Base-by-base conservation (phyloP, 306 rosid genomes). In the Astragalus membranaceus region DNA sequence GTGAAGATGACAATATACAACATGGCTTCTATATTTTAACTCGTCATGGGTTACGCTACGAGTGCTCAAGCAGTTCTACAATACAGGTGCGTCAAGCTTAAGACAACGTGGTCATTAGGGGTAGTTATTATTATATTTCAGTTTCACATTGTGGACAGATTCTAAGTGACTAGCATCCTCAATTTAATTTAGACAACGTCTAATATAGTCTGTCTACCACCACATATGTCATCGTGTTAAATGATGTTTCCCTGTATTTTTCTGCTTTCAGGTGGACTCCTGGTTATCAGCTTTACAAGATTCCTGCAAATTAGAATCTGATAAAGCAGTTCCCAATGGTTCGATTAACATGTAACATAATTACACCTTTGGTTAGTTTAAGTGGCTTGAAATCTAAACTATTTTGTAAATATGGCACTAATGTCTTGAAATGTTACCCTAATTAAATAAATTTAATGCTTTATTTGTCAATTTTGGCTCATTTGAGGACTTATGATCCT, bases 21-120 rank as follows among this genome's bases (percentile, higher is more conserved):
- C 72, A 85, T 73, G 99, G 91, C 41, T 91, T 94, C 69, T 88
- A 86, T 79, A 78, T 94, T 64, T 81, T 89, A 73, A 91, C 97
- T 57, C 36, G 64, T 48, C 91, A 83, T 3, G 99, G 99, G 57
- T 78, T 86, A 65, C 86, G 95, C 71, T 88, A 84, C 1, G 99
- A 94, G 75, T 94, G 97, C 78, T 94, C 99, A 37, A 85, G 85
- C 85, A 62, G 16, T 81, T 94, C 99, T 33, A 78, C 75, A 77
- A 82, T 78, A 17, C 96, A 78, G 74, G 74, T 82, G 26, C 15
- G 41, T 73, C 54, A 42, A 20, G 70, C 73, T 64, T 49, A 35
- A 69, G 30, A 77, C 76, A 13, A 32, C 70, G 64, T 47, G 26
- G 29, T 52, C 70, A 42, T 64, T 64, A 11, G 20, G 7, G 3